Conservation (phyloP, 2,329 filamentous ascomycete species). For the Colletotrichum kahawae region DNA sequence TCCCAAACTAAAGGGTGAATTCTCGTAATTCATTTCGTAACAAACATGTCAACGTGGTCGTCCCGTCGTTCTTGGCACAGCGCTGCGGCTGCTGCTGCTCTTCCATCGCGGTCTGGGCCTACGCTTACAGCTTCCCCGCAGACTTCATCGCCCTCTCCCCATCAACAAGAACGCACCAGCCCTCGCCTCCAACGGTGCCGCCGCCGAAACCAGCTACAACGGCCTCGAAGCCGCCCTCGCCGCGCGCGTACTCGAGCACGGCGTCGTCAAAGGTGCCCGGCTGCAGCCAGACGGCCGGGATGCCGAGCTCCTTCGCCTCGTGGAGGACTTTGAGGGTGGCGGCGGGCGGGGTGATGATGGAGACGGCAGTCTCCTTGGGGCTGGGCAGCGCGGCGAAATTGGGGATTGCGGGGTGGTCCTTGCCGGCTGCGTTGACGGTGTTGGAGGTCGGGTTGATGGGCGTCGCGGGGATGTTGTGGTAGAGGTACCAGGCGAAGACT, state of each 20-base stretch:
- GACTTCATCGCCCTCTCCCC: constrained; percentile 69
- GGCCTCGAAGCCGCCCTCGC: constrained; percentile 66
- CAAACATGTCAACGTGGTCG: not conserved
- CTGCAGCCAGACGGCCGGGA: constrained; percentile 85
- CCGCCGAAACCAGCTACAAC: constrained; percentile 72
- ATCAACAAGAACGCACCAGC: constrained; percentile 89
- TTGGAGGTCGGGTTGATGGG: constrained; percentile 80
- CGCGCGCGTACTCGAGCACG: constrained; percentile 71
- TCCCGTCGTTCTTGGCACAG: not conserved
- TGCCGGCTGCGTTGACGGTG: constrained; percentile 57
- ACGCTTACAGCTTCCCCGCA: constrained; percentile 55
- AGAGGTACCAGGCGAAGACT: constrained; percentile 92
- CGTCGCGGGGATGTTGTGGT: constrained; percentile 75
- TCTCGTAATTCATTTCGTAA: not conserved
- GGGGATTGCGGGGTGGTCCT: constrained; percentile 67
- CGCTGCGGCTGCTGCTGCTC: not conserved
- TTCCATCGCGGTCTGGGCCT: not conserved
- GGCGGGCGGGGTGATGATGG: constrained; percentile 84
- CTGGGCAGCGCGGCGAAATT: constrained; percentile 69
- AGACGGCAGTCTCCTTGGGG: constrained; percentile 76
- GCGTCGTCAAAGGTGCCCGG: constrained; percentile 85
- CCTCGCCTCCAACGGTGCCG: constrained; percentile 62
- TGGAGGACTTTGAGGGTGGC: constrained; percentile 76
- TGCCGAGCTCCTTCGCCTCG: constrained; percentile 76
- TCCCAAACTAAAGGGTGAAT: not conserved